These are phyloP conservation scores for Ligustrum vulgare DNA, from an alignment of 257 asterid genomes.

Conservation along the genomic window DNA sequence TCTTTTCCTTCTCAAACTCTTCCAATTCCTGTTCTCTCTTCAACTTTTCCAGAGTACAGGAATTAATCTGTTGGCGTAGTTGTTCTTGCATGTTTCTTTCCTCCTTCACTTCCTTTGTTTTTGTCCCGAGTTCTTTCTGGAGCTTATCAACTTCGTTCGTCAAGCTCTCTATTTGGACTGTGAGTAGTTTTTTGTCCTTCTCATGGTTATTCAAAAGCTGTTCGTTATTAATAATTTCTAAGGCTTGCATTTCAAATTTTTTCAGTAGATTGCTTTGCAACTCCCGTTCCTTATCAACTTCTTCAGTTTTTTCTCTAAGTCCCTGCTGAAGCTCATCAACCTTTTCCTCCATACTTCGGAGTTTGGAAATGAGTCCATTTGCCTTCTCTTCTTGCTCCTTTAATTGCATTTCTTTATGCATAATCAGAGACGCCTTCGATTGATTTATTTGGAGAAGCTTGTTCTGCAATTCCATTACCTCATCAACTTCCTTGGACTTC, in stretches of 20 bases:
- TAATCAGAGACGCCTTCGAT: conserved; percentile 42
- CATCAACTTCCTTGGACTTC: conserved; percentile 64
- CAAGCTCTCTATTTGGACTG: conserved; percentile 38
- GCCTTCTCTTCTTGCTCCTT: conserved; percentile 52
- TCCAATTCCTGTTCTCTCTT: conserved; percentile 52
- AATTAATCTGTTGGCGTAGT: conserved; percentile 44
- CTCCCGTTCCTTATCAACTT: conserved; percentile 47
- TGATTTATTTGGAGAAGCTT: conserved; percentile 55
- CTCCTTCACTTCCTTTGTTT: conserved; percentile 46
- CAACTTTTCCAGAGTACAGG: conserved; percentile 37
- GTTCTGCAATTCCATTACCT: conserved; percentile 48
- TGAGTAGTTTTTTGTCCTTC: conserved; percentile 50
- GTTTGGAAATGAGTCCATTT: conserved; percentile 38
- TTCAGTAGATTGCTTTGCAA: conserved; percentile 56
- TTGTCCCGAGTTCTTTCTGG: conserved; percentile 48
- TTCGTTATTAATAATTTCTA: conserved; percentile 50
- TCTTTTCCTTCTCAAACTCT: conserved; percentile 60
- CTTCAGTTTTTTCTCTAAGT: conserved; percentile 52
- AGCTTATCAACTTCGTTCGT: conserved; percentile 38
- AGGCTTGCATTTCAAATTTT: conserved; percentile 52
- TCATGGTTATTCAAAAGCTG: conserved; percentile 35
- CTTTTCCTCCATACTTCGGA: conserved; percentile 38
- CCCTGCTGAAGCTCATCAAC: conserved; percentile 43
- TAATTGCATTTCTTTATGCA: conserved; percentile 51
- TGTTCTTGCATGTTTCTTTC: conserved; percentile 46